phyloP scores from a whole-genome alignment of 495 filamentous ascomycete genomes.

The Umbilicaria muhlenbergii region DNA sequence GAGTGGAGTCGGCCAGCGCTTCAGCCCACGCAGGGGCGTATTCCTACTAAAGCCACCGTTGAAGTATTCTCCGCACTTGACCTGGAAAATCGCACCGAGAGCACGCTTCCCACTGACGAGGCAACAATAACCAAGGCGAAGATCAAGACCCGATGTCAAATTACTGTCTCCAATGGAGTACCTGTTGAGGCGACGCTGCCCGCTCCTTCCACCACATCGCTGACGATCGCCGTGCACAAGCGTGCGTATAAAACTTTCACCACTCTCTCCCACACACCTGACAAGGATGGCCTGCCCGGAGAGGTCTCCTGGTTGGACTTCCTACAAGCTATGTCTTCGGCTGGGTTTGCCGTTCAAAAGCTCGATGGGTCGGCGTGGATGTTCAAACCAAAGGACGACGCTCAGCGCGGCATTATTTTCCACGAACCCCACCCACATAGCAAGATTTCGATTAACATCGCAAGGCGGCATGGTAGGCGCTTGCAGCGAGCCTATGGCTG shows the following conservation, averaged over 20 bases:
- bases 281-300: conserved; percentile 14
- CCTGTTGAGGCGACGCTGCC: background rate
- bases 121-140: conserved; percentile 16
- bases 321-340: conserved; percentile 31
- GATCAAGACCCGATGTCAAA: conserved; percentile 24
- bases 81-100: conserved; percentile 9
- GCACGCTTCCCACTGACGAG: conserved; percentile 1
- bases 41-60: background rate
- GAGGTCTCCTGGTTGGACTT: conserved; percentile 37
- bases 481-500: conserved; percentile 32
- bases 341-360: conserved; percentile 30
- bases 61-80: conserved; percentile 1
- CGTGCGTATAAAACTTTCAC: conserved; percentile 32
- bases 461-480: conserved; percentile 26
- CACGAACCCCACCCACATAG: conserved; percentile 34
- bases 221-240: conserved; percentile 23
- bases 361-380: conserved; percentile 39
- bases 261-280: conserved; percentile 25
- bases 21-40: conserved; percentile 3
- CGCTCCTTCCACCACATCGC: conserved; percentile 7
- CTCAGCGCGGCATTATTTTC: conserved; percentile 32
- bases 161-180: background rate
- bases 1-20: conserved; percentile 28
- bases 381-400: conserved; percentile 27
- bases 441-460: conserved; percentile 28